Conservation (phyloP, 1,139 yeast species). For the Saccharomycopsis hybrid region DNA sequence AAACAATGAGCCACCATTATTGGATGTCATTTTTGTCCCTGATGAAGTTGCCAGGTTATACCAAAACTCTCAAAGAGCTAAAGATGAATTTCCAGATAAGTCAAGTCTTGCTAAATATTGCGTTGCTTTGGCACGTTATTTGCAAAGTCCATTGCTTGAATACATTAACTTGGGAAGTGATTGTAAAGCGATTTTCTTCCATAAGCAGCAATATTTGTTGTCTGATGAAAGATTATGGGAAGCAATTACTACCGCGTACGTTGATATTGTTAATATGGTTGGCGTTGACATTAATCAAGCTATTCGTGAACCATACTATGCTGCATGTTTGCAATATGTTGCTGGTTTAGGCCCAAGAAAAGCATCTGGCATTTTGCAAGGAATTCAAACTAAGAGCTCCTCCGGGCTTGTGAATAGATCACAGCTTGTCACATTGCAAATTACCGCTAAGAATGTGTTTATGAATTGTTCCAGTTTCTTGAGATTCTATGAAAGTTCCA, state of each 20-base stretch:
- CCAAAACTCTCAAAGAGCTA: constrained; percentile 75
- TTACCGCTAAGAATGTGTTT: constrained; percentile 74
- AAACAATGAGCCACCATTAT: constrained; percentile 33
- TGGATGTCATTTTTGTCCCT: constrained; percentile 72
- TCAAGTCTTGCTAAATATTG: constrained; percentile 80
- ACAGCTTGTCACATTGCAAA: constrained; percentile 74
- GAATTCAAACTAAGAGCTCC: constrained; percentile 62
- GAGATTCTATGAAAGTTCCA: constrained; percentile 59
- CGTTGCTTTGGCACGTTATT: constrained; percentile 82
- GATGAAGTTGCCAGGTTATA: constrained; percentile 91
- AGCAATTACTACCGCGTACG: constrained; percentile 76
- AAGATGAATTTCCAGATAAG: constrained; percentile 78
- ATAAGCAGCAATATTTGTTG: constrained; percentile 68
- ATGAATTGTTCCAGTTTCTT: constrained; percentile 90
- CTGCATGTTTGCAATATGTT: constrained; percentile 66
- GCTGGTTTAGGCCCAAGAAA: constrained; percentile 96
- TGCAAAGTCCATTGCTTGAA: constrained; percentile 86
- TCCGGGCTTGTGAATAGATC: constrained; percentile 63
- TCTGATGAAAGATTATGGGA: constrained; percentile 57
- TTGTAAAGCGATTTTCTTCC: constrained; percentile 62
- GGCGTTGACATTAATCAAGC: constrained; percentile 95
- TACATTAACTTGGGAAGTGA: constrained; percentile 77
- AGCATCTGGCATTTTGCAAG: constrained; percentile 79
- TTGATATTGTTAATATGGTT: constrained; percentile 83
- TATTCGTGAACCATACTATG: constrained; percentile 63